A percentile compares a stretch with the other conserved stretches of the same genome.
Conservation (phyloP, 768 basidiomycete genomes). For the Trametes villosa region DNA sequence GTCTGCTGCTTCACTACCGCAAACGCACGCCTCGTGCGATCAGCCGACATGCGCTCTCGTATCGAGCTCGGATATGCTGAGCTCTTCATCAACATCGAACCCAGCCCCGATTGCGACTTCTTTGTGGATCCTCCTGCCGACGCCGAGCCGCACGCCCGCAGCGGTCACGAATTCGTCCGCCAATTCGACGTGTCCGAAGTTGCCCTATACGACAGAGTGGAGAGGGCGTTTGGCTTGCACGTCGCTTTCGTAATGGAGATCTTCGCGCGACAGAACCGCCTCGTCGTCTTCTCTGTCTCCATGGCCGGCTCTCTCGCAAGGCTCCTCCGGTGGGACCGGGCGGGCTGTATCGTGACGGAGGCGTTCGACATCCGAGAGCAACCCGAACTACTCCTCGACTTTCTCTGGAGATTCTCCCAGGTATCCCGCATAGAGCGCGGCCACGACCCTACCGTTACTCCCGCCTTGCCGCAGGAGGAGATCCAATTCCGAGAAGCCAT, state of each 20-base stretch:
- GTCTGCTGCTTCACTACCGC: constrained; percentile 12
- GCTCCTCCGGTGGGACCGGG: constrained; percentile 38
- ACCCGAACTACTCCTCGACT: constrained; percentile 30
- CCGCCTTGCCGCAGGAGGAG: not conserved
- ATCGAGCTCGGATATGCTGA: constrained; percentile 14
- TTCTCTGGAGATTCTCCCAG: constrained; percentile 35
- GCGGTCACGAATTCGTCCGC: constrained; percentile 1
- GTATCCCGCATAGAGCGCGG: constrained; percentile 27
- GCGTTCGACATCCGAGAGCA: constrained; percentile 31
- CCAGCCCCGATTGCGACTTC: constrained; percentile 3
- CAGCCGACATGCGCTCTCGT: not conserved
- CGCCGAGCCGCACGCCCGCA: not conserved
- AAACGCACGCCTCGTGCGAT: not conserved
- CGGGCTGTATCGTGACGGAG: constrained; percentile 36
- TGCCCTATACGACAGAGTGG: not conserved
- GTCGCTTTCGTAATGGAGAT: not conserved
- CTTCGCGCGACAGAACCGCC: constrained; percentile 34
- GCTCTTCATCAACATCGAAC: constrained; percentile 16
- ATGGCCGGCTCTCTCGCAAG: constrained; percentile 34
- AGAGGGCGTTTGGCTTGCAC: not conserved
- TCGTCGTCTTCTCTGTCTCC: constrained; percentile 33
- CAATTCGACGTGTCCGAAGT: not conserved
- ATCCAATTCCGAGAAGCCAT: not conserved
- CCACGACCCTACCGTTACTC: constrained; percentile 10
- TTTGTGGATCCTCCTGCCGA: constrained; percentile 7